Evolutionary conservation across 345 rosid species (phyloP).

Genomic region (Boechera stricta): DNA sequence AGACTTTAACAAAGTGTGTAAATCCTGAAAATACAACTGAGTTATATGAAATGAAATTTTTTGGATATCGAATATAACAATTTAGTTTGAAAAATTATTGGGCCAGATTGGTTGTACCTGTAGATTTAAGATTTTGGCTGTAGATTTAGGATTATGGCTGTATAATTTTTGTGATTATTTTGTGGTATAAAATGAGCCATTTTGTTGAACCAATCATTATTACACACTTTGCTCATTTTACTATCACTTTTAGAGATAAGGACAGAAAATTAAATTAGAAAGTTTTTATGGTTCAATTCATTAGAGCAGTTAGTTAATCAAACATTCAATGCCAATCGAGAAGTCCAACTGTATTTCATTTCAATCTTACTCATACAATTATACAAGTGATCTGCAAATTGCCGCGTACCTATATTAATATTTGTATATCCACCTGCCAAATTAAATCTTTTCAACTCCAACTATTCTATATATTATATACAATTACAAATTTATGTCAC

Average conservation of each 20-base stretch:
- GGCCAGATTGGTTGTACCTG: too few species aligned
- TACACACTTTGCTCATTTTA: too few species aligned
- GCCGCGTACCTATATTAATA: constrained; percentile 22
- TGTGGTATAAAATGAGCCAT: too few species aligned
- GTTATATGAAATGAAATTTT: too few species aligned
- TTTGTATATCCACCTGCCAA: constrained; percentile 16
- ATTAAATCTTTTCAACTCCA: constrained; percentile 8
- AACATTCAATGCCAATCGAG: constrained; percentile 38
- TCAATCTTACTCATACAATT: constrained; percentile 20
- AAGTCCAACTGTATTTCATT: constrained; percentile 36
- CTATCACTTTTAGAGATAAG: background rate
- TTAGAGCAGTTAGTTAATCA: constrained; percentile 17
- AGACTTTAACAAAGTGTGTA: too few species aligned
- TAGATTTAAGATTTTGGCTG: too few species aligned
- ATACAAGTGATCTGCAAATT: constrained; percentile 30
- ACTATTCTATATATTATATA: constrained; percentile 17
- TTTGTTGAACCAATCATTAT: too few species aligned
- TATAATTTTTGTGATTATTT: too few species aligned
- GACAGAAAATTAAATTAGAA: constrained; percentile 14
- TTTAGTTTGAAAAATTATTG: too few species aligned
- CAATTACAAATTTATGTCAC: background rate
- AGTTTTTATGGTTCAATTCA: constrained; percentile 13
- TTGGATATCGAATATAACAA: too few species aligned
- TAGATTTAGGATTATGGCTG: too few species aligned
- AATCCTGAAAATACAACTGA: too few species aligned